These are phyloP conservation scores for Cystobasidium tubakii DNA, from an alignment of 768 basidiomycete genomes.

Conservation along the genomic window DNA sequence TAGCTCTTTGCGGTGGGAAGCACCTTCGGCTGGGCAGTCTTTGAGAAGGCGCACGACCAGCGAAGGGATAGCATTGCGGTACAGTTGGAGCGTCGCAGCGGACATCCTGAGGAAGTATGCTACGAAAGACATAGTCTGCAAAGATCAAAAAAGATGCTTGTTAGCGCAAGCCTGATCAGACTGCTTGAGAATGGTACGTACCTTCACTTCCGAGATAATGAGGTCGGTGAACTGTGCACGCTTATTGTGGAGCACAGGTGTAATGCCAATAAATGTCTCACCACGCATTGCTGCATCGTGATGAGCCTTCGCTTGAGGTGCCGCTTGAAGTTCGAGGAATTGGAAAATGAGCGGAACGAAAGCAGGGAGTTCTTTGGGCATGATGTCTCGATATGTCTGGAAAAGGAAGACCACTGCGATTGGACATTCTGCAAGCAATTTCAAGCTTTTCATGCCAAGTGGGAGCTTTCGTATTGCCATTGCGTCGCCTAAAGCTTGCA, in stretches of 20 bases:
- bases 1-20: slow-evolving; percentile 75
- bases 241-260: slow-evolving; percentile 69
- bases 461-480: slow-evolving; percentile 36
- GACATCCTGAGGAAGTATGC: slow-evolving; percentile 76
- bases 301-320: slow-evolving; percentile 72
- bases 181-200: slow-evolving; percentile 10
- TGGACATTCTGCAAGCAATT: slow-evolving; percentile 87
- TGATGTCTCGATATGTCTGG: slow-evolving; percentile 67
- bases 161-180: background rate
- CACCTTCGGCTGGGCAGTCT: slow-evolving; percentile 82
- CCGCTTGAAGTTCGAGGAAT: slow-evolving; percentile 66
- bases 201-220: slow-evolving; percentile 33
- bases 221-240: slow-evolving; percentile 52
- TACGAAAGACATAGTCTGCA: slow-evolving; percentile 85
- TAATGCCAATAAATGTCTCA: slow-evolving; percentile 61
- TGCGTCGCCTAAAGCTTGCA: slow-evolving; percentile 13
- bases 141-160: slow-evolving; percentile 57
- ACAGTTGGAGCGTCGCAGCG: slow-evolving; percentile 62
- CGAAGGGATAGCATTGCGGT: slow-evolving; percentile 73
- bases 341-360: slow-evolving; percentile 68
- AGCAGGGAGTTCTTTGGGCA: slow-evolving; percentile 62
- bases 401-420: slow-evolving; percentile 85
- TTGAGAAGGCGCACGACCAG: slow-evolving; percentile 79
- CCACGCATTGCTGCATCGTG: slow-evolving; percentile 76
- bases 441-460: slow-evolving; percentile 72